phyloP scores from a whole-genome alignment of 139 green algal genomes.

The Chlamydomonas sp. region DNA sequence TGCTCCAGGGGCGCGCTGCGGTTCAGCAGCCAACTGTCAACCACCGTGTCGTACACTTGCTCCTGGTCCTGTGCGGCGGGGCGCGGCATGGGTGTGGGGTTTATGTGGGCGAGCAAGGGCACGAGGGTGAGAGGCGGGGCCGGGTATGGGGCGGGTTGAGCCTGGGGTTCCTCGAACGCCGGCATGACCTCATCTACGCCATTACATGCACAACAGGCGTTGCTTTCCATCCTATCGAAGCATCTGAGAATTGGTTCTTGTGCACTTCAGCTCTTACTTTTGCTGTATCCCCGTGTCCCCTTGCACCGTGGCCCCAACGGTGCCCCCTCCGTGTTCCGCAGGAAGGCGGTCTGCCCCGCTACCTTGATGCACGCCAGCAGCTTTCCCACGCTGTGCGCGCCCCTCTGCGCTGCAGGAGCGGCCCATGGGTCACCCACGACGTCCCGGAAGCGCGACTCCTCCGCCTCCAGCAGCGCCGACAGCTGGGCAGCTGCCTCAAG shows the following conservation, averaged over 20 bases:
- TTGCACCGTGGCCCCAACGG: not conserved
- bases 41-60: constrained; percentile 51
- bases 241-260: no score
- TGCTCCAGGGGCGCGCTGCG: constrained; percentile 42
- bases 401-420: not conserved
- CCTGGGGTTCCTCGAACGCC: no score
- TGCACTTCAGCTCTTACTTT: no score
- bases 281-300: no score
- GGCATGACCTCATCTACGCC: no score
- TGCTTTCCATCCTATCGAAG: no score
- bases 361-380: constrained; percentile 47
- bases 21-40: constrained; percentile 49
- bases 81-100: not conserved
- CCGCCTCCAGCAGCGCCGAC: constrained; percentile 47
- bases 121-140: not conserved
- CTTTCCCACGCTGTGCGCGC: constrained; percentile 39
- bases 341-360: not conserved
- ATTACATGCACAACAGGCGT: no score
- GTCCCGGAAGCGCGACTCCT: constrained; percentile 47
- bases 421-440: constrained; percentile 51
- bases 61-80: constrained; percentile 42
- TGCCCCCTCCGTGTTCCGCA: not conserved
- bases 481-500: constrained; percentile 41
- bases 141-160: no score
- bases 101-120: not conserved